Percentiles rank a stretch among this genome's conserved stretches.
Evolutionary conservation across 164 flowering plant species (phyloP).

Genomic region (Taxillus chinensis): DNA sequence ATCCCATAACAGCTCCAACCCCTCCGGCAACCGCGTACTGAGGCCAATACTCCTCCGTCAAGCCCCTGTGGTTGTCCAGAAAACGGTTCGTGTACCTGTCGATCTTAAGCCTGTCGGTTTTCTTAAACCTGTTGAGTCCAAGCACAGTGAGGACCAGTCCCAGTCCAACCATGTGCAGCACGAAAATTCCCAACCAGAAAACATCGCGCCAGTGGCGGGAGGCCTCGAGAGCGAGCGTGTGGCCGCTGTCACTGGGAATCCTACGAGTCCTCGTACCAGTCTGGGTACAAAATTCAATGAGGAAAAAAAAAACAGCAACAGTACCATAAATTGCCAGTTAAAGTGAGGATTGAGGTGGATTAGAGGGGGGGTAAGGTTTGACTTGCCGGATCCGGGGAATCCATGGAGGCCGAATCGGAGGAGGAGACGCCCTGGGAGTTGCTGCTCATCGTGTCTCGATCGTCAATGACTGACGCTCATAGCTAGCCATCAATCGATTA

Average conservation of each 20-base stretch:
- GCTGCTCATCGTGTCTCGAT: slow-evolving; percentile 18
- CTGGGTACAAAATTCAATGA: slow-evolving; percentile 20
- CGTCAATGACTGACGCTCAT: neutral
- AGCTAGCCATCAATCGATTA: too few species aligned
- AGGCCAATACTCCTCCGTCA: slow-evolving; percentile 88
- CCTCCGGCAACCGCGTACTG: slow-evolving; percentile 75
- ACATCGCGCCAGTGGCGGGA: slow-evolving; percentile 85
- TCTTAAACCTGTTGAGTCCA: slow-evolving; percentile 78
- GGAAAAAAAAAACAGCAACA: neutral
- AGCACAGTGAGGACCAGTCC: slow-evolving; percentile 57
- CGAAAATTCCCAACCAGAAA: slow-evolving; percentile 73
- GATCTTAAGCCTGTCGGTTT: slow-evolving; percentile 63
- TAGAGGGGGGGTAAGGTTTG: neutral
- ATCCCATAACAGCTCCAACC: slow-evolving; percentile 63
- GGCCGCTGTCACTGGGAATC: slow-evolving; percentile 22
- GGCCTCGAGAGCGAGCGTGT: slow-evolving; percentile 20
- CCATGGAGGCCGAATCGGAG: slow-evolving; percentile 21
- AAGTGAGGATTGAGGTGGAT: too few species aligned
- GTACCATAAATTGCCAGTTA: too few species aligned
- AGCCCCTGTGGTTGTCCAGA: slow-evolving; percentile 36
- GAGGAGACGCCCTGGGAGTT: slow-evolving; percentile 30
- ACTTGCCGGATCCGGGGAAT: slow-evolving; percentile 33
- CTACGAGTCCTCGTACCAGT: slow-evolving; percentile 33
- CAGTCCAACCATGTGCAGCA: slow-evolving; percentile 50
- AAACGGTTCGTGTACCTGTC: slow-evolving; percentile 42